Base-by-base conservation (phyloP, 2,329 filamentous ascomycete genomes). In the Calonectria henricotiae region DNA sequence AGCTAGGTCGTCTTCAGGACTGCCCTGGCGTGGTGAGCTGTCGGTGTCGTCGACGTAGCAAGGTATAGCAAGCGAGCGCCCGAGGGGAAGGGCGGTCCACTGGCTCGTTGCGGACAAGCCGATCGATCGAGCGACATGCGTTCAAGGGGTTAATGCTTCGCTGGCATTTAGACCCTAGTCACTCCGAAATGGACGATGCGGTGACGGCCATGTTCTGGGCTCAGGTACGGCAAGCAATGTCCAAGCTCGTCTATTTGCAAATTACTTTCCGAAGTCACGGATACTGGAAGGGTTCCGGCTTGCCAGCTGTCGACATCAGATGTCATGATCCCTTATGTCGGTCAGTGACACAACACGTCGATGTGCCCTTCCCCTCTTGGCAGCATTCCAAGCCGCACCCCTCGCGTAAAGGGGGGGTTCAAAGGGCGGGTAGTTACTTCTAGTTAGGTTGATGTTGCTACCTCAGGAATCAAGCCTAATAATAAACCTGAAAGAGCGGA, bases 321-420 rank as follows among this genome's bases (percentile, higher is more conserved):
- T 66, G 67, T 62, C 51, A 54, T 69, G 54, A 69, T 66, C 25
- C 23, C 32, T 51, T 32, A 32, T 23, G 32, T 37, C 65, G 51
- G 39, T 25, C 58, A 20, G 60, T 68, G 65, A 63, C 65, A 69
- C 67, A 69, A 69, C 67, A 69, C 67, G 46, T 55, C 67, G 67
- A 62, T 51, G 61, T 61, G 49, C 41, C 8, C 55, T 43, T 25
- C 41, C 30, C 43, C 51, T 55, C 47, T 65, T 43, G 49, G 47
- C 63, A 35, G 41, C 63, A 13, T 44, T 46, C 25, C 60, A 25
- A 62, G 30, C n/a, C n/a, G 39, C 37, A 65, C 43, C 54, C 54
- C 30, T 43, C 27, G 20, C 32, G 49, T 55, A 41, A 20, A 20
- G 20, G 39, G 23, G 20, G 44, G 35, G 23, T 54, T 7, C 15